Evolutionary conservation across 768 basidiomycete genomes (phyloP).

Genomic region (Agaricus sinodeliciosus): DNA sequence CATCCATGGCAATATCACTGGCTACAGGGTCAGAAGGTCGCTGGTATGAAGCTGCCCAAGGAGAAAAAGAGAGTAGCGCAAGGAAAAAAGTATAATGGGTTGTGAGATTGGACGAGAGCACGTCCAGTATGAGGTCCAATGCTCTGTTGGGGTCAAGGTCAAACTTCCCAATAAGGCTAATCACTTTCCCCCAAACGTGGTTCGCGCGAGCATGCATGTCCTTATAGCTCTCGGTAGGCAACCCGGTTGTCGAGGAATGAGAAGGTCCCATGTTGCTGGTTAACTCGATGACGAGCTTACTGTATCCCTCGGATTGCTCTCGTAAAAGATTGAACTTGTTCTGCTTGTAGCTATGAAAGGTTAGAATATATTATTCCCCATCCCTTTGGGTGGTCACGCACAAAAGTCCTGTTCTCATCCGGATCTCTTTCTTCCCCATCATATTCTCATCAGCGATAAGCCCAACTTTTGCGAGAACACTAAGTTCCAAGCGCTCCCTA

Average conservation of each 20-base stretch:
- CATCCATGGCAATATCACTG: slow-evolving; percentile 27
- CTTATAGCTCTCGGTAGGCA: slow-evolving; percentile 51
- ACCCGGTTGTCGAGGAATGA: slow-evolving; percentile 61
- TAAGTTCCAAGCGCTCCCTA: slow-evolving; percentile 68
- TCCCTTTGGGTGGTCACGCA: slow-evolving; percentile 31
- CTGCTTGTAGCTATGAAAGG: slow-evolving; percentile 77
- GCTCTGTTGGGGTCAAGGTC: slow-evolving; percentile 94
- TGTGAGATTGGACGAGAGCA: slow-evolving; percentile 74
- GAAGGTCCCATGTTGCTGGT: slow-evolving; percentile 69
- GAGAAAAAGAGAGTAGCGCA: slow-evolving; percentile 77
- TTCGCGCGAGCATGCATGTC: slow-evolving; percentile 59
- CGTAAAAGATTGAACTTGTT: slow-evolving; percentile 97
- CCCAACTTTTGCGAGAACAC: slow-evolving; percentile 54
- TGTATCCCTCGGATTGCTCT: slow-evolving; percentile 97
- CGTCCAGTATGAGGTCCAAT: slow-evolving; percentile 89
- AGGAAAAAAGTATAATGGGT: slow-evolving; percentile 89
- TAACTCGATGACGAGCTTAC: slow-evolving; percentile 83
- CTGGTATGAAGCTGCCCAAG: slow-evolving; percentile 65
- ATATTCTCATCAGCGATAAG: slow-evolving; percentile 61
- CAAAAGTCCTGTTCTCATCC: slow-evolving; percentile 78
- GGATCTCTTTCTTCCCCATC: slow-evolving; percentile 75
- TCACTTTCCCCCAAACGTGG: slow-evolving; percentile 76
- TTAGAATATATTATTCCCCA: slow-evolving; percentile 3
- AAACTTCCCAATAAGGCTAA: slow-evolving; percentile 91
- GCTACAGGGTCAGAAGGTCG: slow-evolving; percentile 21